Evolutionary conservation across 305 asterid genomes (phyloP), one percentile per base, ranked within the genome.

Genomic region (Plantago lanceolata): DNA sequence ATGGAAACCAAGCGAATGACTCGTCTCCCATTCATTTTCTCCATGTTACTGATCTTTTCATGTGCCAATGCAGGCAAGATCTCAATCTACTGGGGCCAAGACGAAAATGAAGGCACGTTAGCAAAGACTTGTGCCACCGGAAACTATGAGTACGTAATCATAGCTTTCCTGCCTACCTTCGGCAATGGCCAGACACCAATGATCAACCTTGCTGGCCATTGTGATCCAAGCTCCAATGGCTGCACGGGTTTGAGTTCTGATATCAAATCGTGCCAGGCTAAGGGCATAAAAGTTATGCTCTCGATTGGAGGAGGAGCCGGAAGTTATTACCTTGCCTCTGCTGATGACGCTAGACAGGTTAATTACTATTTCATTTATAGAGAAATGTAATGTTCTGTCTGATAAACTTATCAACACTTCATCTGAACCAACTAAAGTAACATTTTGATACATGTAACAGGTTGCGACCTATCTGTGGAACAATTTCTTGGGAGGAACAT

Each of bases 221-320:
- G 90, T 17, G 90, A 84, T 40, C 87, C 81, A 5, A 58, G 65
- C 76, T 74, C 75, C 59, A 59, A 70, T 0, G 79, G 73, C 2
- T 84, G 87, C 68, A 62, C 69, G 0, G 17, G 55, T 9, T 50
- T 79, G 43, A 79, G 78, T 73, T 73, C 85, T 14, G 73, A 84
- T 17, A 75, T 79, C 24, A 59, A 53, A 63, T 79, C 69, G 2
- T 84, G 90, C 47, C 90, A 81, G 59, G 71, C 71, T 0, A 77
- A 31, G 59, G 85, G 84, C 14, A 64, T 81, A 53, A 79, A 80
- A 33, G 81, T 81, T 28, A 48, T 78, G 40, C 82, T 81, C 12
- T 78, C 86, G 7, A 68, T 81, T 2, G 89, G 89, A 16, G 86
- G 89, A 3, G 86, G 83, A 0, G 80, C 80, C 0, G 83, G 86